phyloP scores from a whole-genome alignment of 129 eudicot species.

The Smallanthus sonchifolius region DNA sequence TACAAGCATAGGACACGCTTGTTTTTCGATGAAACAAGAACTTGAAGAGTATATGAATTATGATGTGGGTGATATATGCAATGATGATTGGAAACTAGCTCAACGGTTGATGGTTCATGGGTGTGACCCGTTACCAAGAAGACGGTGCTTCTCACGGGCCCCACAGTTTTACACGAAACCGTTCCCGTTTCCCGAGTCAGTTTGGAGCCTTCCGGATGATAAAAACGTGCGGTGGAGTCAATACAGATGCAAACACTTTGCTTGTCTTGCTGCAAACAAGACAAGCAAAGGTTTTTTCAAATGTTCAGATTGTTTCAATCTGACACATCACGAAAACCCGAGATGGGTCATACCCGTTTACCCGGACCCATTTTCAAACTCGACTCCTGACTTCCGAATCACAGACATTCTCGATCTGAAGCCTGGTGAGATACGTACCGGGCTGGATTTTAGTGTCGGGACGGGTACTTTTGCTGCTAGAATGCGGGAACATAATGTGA shows the following conservation, averaged over 20 bases:
- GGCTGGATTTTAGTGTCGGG: conserved; percentile 66
- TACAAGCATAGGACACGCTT: conserved; percentile 70
- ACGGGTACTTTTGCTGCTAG: conserved; percentile 76
- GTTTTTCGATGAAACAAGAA: conserved; percentile 59
- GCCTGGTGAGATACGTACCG: conserved; percentile 54
- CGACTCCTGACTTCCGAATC: conserved; percentile 52
- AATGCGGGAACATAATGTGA: conserved; percentile 63
- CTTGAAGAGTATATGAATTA: conserved; percentile 81
- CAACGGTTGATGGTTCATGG: conserved; percentile 74
- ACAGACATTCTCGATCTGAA: conserved; percentile 50
- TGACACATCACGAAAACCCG: conserved; percentile 49
- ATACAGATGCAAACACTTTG: conserved; percentile 59
- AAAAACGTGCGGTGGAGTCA: conserved; percentile 66
- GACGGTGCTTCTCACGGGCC: conserved; percentile 53
- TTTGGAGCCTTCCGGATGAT: conserved; percentile 62
- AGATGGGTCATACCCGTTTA: conserved; percentile 51
- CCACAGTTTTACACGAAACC: conserved; percentile 58
- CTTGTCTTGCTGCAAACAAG: conserved; percentile 46
- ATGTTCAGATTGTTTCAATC: conserved; percentile 69
- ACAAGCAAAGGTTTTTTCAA: conserved; percentile 66
- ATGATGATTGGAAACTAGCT: conserved; percentile 76
- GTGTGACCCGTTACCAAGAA: conserved; percentile 75
- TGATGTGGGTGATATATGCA: conserved; percentile 71
- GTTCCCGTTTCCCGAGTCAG: conserved; percentile 42
- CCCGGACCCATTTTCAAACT: conserved; percentile 43